phyloP scores from a whole-genome alignment of 768 basidiomycete species.

The Rhizopogon roseolus region DNA sequence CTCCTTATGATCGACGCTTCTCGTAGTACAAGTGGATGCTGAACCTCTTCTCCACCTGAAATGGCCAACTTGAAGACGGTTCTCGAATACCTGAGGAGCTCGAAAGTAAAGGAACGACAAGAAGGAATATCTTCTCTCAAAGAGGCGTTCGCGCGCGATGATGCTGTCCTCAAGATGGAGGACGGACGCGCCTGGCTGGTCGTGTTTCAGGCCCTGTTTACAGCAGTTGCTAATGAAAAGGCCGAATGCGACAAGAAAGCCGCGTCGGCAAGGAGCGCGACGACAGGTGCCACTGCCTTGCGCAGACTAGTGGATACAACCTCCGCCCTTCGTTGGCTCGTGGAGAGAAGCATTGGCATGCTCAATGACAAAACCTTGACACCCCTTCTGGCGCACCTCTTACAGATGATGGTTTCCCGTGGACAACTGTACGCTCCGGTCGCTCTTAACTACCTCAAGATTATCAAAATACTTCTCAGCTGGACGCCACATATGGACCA shows the following conservation, averaged over 20 bases:
- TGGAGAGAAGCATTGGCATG: conserved; percentile 53
- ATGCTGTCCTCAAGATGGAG: conserved; percentile 35
- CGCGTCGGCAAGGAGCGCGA: conserved; percentile 36
- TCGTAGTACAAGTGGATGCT: background rate
- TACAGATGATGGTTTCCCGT: conserved; percentile 50
- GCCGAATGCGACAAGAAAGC: conserved; percentile 35
- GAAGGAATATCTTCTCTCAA: conserved; percentile 54
- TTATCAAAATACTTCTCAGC: conserved; percentile 58
- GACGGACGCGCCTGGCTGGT: conserved; percentile 51
- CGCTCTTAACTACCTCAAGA: conserved; percentile 78
- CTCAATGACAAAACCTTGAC: conserved; percentile 53
- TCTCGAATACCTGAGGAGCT: conserved; percentile 48
- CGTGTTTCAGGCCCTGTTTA: conserved; percentile 72
- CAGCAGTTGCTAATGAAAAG: conserved; percentile 60
- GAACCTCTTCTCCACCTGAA: background rate
- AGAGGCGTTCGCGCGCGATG: conserved; percentile 44
- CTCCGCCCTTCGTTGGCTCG: conserved; percentile 65
- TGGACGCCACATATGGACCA: conserved; percentile 78
- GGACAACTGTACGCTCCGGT: conserved; percentile 55
- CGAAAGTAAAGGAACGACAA: conserved; percentile 67
- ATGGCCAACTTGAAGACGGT: conserved; percentile 44
- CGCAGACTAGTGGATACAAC: conserved; percentile 66
- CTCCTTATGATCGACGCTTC: background rate
- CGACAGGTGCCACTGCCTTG: conserved; percentile 40
- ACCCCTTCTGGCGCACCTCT: conserved; percentile 60